These are phyloP conservation scores for Dioscorea zingiberensis DNA, from an alignment of 106 monocot species.

Conservation along the genomic window DNA sequence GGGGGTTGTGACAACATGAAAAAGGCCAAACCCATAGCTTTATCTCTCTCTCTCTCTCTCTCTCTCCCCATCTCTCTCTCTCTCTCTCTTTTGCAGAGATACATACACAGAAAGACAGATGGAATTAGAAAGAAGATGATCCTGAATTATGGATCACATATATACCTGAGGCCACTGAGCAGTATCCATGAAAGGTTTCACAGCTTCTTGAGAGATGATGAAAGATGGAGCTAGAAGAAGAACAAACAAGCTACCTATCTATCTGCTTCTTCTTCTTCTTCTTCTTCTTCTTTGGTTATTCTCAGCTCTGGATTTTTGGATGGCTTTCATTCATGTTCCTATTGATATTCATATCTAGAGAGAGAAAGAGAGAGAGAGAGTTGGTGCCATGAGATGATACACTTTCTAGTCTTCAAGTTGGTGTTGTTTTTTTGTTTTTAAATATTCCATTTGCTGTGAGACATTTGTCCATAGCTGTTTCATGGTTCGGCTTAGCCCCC, in stretches of 20 bases:
- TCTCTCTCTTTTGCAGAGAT: not conserved
- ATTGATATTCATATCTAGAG: too few relatives aligned
- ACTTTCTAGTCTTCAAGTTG: too few relatives aligned
- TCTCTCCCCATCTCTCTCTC: not conserved
- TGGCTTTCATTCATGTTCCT: not conserved
- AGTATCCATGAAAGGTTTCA: slow-evolving; percentile 28
- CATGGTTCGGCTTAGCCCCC: too few relatives aligned
- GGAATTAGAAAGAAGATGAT: not conserved
- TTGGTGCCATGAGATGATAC: not conserved
- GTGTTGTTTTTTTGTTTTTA: too few relatives aligned
- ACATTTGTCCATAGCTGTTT: too few relatives aligned
- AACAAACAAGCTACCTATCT: not conserved
- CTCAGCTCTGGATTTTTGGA: not conserved
- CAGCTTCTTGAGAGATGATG: not conserved
- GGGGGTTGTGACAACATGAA: not conserved
- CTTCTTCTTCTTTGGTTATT: not conserved
- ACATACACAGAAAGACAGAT: not conserved
- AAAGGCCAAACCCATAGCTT: not conserved
- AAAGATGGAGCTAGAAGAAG: not conserved
- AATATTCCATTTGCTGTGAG: too few relatives aligned
- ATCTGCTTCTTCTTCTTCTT: not conserved
- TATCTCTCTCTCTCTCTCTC: not conserved
- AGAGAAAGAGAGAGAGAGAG: slow-evolving; percentile 2
- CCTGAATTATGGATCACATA: not conserved
- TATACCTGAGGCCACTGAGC: slow-evolving; percentile 39